Conservation (phyloP, 495 filamentous ascomycete genomes). For the Hypoxylon fuscum region DNA sequence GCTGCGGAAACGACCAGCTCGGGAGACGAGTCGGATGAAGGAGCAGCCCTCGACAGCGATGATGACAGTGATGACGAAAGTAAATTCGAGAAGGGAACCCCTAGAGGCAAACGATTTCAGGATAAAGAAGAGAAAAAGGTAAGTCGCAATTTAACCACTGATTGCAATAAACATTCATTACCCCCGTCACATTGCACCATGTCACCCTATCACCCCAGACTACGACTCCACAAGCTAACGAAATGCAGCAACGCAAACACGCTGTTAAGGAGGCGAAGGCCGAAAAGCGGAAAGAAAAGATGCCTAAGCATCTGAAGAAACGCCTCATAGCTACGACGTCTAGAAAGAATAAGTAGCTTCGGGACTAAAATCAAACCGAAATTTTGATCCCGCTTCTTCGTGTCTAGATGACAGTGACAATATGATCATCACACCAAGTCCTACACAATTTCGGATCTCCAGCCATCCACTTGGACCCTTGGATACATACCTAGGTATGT, state of each 20-base stretch:
- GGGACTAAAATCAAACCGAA: constrained; percentile 9
- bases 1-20: constrained; percentile 41
- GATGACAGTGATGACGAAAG: constrained; percentile 57
- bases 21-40: constrained; percentile 52
- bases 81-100: constrained; percentile 69
- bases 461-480: too few relatives aligned
- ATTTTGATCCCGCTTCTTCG: constrained; percentile 1
- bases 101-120: constrained; percentile 87
- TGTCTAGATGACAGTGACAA: not conserved
- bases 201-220: not conserved
- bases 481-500: too few relatives aligned
- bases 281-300: constrained; percentile 90
- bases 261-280: constrained; percentile 94
- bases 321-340: constrained; percentile 63
- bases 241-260: constrained; percentile 75
- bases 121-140: constrained; percentile 89
- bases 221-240: constrained; percentile 26
- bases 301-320: constrained; percentile 95
- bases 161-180: too few relatives aligned
- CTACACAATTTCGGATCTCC: too few relatives aligned
- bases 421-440: not conserved
- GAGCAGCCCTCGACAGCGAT: constrained; percentile 58
- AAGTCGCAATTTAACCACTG: constrained; percentile 18
- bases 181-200: not conserved
- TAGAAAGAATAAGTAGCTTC: constrained; percentile 49